Evolutionary conservation across 305 asterid species (phyloP).

Genomic region (Solanum aculeatissimum): DNA sequence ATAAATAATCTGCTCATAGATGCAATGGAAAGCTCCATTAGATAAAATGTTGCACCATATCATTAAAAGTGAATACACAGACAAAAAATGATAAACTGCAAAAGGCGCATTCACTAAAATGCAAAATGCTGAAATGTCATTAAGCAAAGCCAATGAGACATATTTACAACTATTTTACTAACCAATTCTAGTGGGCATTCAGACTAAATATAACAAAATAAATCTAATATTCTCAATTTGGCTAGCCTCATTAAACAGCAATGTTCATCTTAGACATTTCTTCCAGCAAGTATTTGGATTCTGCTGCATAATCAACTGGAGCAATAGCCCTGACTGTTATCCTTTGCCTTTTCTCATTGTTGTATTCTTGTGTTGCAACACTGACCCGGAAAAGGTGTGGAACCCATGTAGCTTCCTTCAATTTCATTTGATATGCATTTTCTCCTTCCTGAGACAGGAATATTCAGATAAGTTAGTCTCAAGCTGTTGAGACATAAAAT

Average conservation of each 20-base stretch:
- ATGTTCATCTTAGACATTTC: constrained; percentile 52
- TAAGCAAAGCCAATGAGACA: not conserved
- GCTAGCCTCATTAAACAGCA: not conserved
- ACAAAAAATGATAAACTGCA: not conserved
- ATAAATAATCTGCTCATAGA: not conserved
- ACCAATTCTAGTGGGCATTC: not conserved
- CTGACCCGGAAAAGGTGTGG: constrained; percentile 70
- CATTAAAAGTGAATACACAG: not conserved
- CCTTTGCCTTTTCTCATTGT: constrained; percentile 74
- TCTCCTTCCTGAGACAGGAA: constrained; percentile 39
- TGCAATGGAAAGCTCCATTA: not conserved
- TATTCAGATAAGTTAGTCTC: not conserved
- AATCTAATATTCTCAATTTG: not conserved
- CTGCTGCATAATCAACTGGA: constrained; percentile 66
- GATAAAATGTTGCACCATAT: not conserved
- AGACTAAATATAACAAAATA: not conserved
- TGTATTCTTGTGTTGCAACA: constrained; percentile 54
- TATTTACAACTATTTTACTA: not conserved
- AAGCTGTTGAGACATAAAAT: not conserved
- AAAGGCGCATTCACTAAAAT: not conserved
- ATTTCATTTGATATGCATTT: constrained; percentile 33
- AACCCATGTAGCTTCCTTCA: constrained; percentile 76
- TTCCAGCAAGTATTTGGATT: constrained; percentile 56
- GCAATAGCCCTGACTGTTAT: constrained; percentile 59
- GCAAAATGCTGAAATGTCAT: not conserved